These are phyloP conservation scores for Trebouxia sp. DNA, from an alignment of 139 green algal genomes.

Conservation along the genomic window DNA sequence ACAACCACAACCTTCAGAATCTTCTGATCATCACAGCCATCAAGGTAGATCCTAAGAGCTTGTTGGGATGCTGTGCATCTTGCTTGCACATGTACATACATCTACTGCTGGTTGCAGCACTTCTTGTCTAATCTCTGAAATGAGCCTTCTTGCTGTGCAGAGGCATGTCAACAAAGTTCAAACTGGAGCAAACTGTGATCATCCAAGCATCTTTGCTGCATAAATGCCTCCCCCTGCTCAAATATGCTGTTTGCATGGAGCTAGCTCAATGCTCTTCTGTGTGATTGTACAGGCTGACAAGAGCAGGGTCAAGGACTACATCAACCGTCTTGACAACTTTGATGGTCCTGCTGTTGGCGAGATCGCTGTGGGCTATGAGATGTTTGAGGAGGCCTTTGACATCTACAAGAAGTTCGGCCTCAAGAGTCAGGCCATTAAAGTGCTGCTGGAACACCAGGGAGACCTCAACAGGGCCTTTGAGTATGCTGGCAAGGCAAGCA, in stretches of 20 bases:
- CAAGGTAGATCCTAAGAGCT: slow-evolving; percentile 80
- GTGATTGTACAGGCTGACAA: slow-evolving; percentile 46
- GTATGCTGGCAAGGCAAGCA: slow-evolving; percentile 66
- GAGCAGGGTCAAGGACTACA: slow-evolving; percentile 91
- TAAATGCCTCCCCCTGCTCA: neutral
- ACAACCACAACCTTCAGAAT: slow-evolving; percentile 99
- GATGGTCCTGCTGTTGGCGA: slow-evolving; percentile 92
- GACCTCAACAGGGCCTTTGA: slow-evolving; percentile 87
- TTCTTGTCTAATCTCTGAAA: too few relatives aligned
- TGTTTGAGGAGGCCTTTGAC: slow-evolving; percentile 97
- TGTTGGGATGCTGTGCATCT: neutral
- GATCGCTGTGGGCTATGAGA: slow-evolving; percentile 79
- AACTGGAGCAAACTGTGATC: neutral
- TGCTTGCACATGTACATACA: neutral
- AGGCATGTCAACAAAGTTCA: neutral
- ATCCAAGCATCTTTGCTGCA: neutral
- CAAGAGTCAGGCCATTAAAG: slow-evolving; percentile 79
- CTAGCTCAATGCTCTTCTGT: neutral
- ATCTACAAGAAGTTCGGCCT: slow-evolving; percentile 98
- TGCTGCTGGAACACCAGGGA: slow-evolving; percentile 92
- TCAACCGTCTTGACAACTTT: slow-evolving; percentile 98
- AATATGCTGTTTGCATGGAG: neutral
- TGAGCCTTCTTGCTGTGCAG: neutral
- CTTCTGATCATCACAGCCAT: slow-evolving; percentile 98
- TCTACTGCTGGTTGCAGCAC: neutral